These are phyloP conservation scores for Lentinula detonsa DNA, from an alignment of 768 basidiomycete genomes.

Conservation along the genomic window DNA sequence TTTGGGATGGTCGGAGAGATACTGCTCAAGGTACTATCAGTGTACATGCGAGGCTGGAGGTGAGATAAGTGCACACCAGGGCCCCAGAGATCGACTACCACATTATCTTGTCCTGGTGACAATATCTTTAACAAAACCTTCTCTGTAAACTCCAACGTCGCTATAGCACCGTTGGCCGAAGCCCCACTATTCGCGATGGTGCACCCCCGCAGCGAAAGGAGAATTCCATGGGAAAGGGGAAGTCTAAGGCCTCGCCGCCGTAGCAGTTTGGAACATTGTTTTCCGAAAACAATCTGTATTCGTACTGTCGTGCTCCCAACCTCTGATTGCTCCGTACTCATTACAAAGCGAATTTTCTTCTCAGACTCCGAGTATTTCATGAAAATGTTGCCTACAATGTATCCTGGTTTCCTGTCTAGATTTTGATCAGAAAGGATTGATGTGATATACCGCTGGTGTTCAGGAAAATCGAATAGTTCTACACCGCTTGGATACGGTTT, in stretches of 20 bases:
- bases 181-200: background rate
- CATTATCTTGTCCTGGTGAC: background rate
- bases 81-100: background rate
- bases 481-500: background rate
- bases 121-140: background rate
- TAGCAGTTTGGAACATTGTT: background rate
- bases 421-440: background rate
- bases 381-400: background rate
- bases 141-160: background rate
- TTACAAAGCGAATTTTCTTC: background rate
- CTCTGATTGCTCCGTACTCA: background rate
- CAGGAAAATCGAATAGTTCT: conserved; percentile 3
- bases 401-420: background rate
- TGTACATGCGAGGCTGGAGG: background rate
- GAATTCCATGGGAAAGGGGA: background rate
- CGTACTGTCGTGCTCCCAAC: background rate
- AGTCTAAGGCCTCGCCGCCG: background rate
- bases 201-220: background rate
- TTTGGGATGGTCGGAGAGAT: background rate
- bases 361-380: background rate
- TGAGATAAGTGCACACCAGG: background rate
- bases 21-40: background rate
- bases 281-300: background rate
- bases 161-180: background rate
- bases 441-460: conserved; percentile 1